phyloP scores from a whole-genome alignment of 2,329 filamentous ascomycete species.

The Claviceps purpurea region DNA sequence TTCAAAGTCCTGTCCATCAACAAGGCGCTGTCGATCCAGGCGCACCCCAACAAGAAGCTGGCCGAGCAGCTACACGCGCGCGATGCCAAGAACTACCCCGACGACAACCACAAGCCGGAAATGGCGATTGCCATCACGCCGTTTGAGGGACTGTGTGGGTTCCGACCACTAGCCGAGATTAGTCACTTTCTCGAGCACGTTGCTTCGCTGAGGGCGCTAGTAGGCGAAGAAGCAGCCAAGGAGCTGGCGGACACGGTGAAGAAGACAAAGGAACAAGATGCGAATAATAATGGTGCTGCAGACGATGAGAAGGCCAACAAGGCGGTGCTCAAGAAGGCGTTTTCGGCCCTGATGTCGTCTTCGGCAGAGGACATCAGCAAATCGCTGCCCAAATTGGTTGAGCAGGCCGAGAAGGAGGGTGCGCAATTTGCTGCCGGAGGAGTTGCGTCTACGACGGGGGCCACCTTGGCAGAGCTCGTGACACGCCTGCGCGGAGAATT shows the following conservation, averaged over 20 bases:
- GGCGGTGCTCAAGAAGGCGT: slow-evolving; percentile 59
- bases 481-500: slow-evolving; percentile 70
- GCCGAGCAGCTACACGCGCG: slow-evolving; percentile 76
- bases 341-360: slow-evolving; percentile 70
- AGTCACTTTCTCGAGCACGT: slow-evolving; percentile 59
- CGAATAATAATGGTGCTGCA: slow-evolving; percentile 10
- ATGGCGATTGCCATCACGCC: slow-evolving; percentile 97
- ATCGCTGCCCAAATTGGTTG: slow-evolving; percentile 56
- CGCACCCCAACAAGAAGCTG: slow-evolving; percentile 85
- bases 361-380: slow-evolving; percentile 39
- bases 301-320: slow-evolving; percentile 52
- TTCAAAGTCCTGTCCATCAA: slow-evolving; percentile 96
- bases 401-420: slow-evolving; percentile 54
- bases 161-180: slow-evolving; percentile 78
- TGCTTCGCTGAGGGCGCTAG: slow-evolving; percentile 46
- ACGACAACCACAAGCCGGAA: slow-evolving; percentile 99
- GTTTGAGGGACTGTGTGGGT: slow-evolving; percentile 92
- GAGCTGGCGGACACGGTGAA: slow-evolving; percentile 39
- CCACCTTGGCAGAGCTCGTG: slow-evolving; percentile 65
- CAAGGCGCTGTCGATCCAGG: slow-evolving; percentile 94
- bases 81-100: slow-evolving; percentile 89
- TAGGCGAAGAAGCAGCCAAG: slow-evolving; percentile 50
- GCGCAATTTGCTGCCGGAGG: slow-evolving; percentile 63
- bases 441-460: slow-evolving; percentile 51
- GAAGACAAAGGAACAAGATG: slow-evolving; percentile 9